Conservation (phyloP, 2,329 filamentous ascomycete genomes). For the Ophiocordyceps sinensis region DNA sequence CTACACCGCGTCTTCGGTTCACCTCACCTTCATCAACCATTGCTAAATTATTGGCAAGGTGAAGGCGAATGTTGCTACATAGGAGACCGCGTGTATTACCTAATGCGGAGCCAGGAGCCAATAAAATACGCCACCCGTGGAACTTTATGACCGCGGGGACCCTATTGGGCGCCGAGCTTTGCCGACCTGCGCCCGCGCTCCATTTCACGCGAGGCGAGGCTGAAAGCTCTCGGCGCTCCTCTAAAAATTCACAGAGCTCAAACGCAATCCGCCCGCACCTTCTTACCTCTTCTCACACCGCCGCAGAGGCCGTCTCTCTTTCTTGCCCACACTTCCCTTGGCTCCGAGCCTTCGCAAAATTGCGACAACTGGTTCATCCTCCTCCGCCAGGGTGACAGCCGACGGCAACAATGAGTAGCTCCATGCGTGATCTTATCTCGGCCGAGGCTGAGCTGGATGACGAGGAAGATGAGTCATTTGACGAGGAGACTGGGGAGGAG, state of each 20-base stretch:
- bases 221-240: conserved; percentile 9
- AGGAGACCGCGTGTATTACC: no score
- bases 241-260: conserved; percentile 10
- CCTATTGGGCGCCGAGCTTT: no score
- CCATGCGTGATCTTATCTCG: conserved; percentile 65
- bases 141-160: no score
- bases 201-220: conserved; percentile 11
- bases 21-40: no score
- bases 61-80: no score
- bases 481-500: conserved; percentile 57
- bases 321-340: no score
- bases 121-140: no score
- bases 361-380: background rate
- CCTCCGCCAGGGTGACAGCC: background rate
- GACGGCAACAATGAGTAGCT: conserved; percentile 40
- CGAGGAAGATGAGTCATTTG: conserved; percentile 70
- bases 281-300: background rate
- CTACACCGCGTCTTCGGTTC: no score
- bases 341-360: background rate
- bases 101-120: no score
- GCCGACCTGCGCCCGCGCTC: no score
- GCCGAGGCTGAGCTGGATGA: conserved; percentile 75
- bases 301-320: background rate
- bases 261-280: conserved; percentile 1
- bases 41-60: no score